Base-by-base conservation (phyloP, 441 rosid species). In the Erodium chrysanthum region DNA sequence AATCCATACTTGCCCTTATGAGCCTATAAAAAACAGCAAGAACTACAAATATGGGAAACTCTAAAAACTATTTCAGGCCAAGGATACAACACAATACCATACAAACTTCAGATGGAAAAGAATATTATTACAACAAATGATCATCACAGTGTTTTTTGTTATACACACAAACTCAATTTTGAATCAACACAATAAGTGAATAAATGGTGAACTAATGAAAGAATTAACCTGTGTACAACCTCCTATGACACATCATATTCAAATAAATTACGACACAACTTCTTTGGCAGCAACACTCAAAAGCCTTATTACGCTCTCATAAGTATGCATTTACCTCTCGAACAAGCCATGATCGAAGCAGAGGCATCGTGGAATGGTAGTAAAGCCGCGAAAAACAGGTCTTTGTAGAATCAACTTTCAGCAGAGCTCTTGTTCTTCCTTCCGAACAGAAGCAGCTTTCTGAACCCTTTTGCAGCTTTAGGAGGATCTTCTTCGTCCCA, bases 401-500 rank as follows among this genome's bases (percentile, higher is more conserved):
- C 50, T 7, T 64, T 33, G 21, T 64, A 65, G 44, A 31, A 59
- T 78, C 79, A 81, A 40, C 58, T 58, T 5, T 65, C 65, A 54
- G 70, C 17, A 77, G 74, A 37, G 65, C 64, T 64, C 66, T 65
- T 59, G 70, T 69, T 82, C 80, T 81, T 89, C 80, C 85, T 77
- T 64, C 96, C 96, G 23, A 93, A 91, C 78, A 91, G 71, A 35
- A 93, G 95, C 65, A 93, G 95, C 90, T 86, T 93, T 73, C 92
- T 77, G 65, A 93, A 80, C 64, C 86, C 96, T 85, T 89, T 93
- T 25, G 87, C 84, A n/a, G 86, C 88, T 80, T 89, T 93, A 5
- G 92, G 88, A 58, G 91, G 81, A 74, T 71, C 82, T 50, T 83
- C 93, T 1, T 84, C 95, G 85, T 78, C 84, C 97, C 98, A 93